Conservation (phyloP, 305 asterid species). For the Fraxinus baroniana region DNA sequence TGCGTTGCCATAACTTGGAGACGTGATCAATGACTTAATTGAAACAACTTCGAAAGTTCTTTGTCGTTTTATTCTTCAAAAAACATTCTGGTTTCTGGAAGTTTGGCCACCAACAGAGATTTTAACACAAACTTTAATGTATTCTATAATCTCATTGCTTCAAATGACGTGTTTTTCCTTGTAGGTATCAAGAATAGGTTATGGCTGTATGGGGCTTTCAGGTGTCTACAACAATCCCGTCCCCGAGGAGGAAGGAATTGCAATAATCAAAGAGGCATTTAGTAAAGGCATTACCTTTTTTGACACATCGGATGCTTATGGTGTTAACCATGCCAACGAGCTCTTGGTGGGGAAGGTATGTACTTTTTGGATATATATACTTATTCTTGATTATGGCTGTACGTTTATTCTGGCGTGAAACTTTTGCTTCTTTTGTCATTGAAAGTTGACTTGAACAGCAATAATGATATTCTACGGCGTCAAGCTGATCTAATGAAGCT, state of each 20-base stretch:
- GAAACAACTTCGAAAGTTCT: neutral
- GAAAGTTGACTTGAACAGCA: neutral
- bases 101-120: neutral
- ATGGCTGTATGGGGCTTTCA: slow-evolving; percentile 54
- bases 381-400: neutral
- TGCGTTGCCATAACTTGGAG: neutral
- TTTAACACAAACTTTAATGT: neutral
- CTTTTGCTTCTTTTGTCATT: neutral
- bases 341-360: slow-evolving; percentile 47
- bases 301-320: slow-evolving; percentile 48
- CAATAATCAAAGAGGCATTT: slow-evolving; percentile 46
- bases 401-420: neutral
- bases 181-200: slow-evolving; percentile 56
- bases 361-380: neutral
- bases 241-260: slow-evolving; percentile 45
- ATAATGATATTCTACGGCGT: neutral
- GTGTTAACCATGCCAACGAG: slow-evolving; percentile 48
- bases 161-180: neutral
- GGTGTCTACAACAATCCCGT: slow-evolving; percentile 43
- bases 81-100: neutral
- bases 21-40: neutral
- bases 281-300: slow-evolving; percentile 41
- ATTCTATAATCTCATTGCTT: neutral
- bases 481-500: neutral
- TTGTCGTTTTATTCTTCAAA: neutral